Conservation (phyloP, 108 stramenopile species). For the Nannochloropsis salina region DNA sequence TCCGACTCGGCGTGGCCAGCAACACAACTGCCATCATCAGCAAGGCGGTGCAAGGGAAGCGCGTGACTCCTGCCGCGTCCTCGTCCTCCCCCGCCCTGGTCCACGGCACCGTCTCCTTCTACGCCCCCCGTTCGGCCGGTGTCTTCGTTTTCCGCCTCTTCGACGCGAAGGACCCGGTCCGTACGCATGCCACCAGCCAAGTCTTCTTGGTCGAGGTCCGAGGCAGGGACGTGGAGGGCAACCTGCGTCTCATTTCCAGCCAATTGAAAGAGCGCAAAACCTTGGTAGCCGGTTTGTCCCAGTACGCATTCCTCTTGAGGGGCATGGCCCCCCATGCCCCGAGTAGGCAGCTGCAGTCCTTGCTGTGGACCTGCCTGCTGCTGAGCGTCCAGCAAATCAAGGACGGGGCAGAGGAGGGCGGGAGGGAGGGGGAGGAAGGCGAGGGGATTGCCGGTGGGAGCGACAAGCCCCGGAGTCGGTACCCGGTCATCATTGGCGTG, state of each 20-base stretch:
- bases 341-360: neutral
- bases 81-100: neutral
- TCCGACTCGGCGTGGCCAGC: conserved; percentile 35
- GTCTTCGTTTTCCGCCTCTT: conserved; percentile 39
- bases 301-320: neutral
- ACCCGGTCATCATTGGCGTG: neutral
- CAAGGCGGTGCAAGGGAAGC: conserved; percentile 25
- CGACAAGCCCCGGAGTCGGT: neutral
- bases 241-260: conserved; percentile 28
- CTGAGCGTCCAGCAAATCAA: neutral
- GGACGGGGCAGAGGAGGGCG: neutral
- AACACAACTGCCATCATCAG: conserved; percentile 38
- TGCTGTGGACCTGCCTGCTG: neutral
- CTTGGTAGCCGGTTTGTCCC: neutral
- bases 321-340: neutral
- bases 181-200: conserved; percentile 31
- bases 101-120: neutral
- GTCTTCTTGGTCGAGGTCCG: conserved; percentile 34
- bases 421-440: neutral
- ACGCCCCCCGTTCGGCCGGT: conserved; percentile 24
- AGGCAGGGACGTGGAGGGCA: conserved; percentile 35
- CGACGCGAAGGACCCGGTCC: conserved; percentile 29
- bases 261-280: conserved; percentile 21
- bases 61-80: neutral
- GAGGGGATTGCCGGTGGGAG: neutral